Conservation (phyloP, 2,329 filamentous ascomycete species). For the Dothidotthia symphoricarpi region DNA sequence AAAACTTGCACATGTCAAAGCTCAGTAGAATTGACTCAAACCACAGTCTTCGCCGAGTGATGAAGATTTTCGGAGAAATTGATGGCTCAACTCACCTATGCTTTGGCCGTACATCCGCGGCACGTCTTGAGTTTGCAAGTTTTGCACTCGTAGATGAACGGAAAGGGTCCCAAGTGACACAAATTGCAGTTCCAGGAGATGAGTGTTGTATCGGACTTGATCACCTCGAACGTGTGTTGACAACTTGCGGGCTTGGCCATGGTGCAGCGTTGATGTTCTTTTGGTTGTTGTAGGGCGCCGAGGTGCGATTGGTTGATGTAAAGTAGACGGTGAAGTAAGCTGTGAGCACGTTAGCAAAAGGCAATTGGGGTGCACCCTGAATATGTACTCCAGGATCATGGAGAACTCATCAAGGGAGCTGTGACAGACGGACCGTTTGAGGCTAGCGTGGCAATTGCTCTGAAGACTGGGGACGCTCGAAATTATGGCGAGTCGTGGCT, state of each 20-base stretch:
- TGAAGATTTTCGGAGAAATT: not conserved
- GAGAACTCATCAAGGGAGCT: constrained; percentile 22
- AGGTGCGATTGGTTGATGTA: constrained; percentile 5
- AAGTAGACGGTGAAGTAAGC: constrained; percentile 5
- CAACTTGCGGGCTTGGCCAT: constrained; percentile 52
- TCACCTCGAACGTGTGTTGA: constrained; percentile 51
- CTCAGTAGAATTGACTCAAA: constrained; percentile 6
- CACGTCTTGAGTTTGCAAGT: constrained; percentile 54
- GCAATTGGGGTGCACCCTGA: constrained; percentile 14
- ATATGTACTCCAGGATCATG: constrained; percentile 27
- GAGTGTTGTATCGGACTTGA: constrained; percentile 53
- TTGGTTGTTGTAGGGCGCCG: no score
- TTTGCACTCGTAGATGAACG: constrained; percentile 52
- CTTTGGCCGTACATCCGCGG: constrained; percentile 48
- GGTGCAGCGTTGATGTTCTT: constrained; percentile 10
- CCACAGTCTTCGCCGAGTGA: constrained; percentile 5
- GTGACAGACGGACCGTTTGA: constrained; percentile 22
- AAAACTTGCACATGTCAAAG: constrained; percentile 15
- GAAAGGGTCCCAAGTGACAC: constrained; percentile 53
- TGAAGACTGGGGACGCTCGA: constrained; percentile 23
- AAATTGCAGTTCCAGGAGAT: constrained; percentile 54
- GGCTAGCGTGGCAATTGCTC: constrained; percentile 27
- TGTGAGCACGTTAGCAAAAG: constrained; percentile 22
- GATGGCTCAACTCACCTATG: constrained; percentile 29
- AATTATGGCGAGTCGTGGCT: constrained; percentile 33